These are phyloP conservation scores for Pezicula rhizophila DNA, from an alignment of 2,329 filamentous ascomycete genomes.

Conservation along the genomic window DNA sequence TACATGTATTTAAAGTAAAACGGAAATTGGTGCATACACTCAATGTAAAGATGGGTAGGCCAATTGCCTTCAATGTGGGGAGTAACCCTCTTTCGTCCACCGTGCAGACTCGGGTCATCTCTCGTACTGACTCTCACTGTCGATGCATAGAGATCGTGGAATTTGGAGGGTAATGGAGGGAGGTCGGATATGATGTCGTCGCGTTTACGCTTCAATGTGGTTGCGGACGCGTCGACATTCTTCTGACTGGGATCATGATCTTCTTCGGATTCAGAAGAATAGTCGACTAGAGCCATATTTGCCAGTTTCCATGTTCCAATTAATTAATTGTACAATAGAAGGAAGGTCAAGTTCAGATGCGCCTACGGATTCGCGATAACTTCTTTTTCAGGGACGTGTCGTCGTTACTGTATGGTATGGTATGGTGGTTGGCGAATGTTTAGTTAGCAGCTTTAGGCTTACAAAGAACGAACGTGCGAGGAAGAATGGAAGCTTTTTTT, in stretches of 20 bases:
- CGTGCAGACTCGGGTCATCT: constrained; percentile 81
- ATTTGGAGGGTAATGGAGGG: constrained; percentile 71
- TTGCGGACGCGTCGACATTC: constrained; percentile 15
- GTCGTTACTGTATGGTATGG: no score
- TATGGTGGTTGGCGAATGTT: no score
- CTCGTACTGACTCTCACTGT: constrained; percentile 68
- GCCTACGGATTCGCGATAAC: no score
- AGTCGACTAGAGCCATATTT: constrained; percentile 59
- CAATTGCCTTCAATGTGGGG: constrained; percentile 87
- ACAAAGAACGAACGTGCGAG: no score
- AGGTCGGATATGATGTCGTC: constrained; percentile 29
- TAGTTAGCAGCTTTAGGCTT: no score
- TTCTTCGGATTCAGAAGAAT: constrained; percentile 46
- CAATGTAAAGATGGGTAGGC: constrained; percentile 87
- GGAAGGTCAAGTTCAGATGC: no score
- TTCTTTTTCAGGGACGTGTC: no score
- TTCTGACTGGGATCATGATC: constrained; percentile 18
- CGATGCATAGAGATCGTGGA: constrained; percentile 86
- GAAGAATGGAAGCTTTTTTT: no score
- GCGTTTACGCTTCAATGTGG: constrained; percentile 30
- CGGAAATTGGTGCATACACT: constrained; percentile 58
- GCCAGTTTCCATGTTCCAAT: neutral
- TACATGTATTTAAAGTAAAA: neutral
- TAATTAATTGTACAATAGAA: no score
- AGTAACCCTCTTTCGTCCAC: constrained; percentile 72